Evolutionary conservation across 148 eudicot species (phyloP).

Genomic region (Oxyria digyna): DNA sequence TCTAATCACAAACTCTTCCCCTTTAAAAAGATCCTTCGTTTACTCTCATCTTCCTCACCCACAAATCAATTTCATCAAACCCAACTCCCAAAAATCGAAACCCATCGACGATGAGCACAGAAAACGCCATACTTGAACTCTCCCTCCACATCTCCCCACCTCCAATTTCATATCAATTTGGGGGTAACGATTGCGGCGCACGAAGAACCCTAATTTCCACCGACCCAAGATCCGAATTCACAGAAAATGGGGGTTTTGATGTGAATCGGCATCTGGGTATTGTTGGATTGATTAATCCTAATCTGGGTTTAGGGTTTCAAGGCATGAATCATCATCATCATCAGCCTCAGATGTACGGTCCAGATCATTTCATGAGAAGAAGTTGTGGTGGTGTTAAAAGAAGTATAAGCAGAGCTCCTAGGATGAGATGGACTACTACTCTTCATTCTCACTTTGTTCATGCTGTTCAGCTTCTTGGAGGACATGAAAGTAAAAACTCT

Average conservation of each 20-base stretch:
- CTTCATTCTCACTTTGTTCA: constrained; percentile 93
- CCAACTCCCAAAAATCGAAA: background rate
- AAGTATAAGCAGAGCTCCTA: constrained; percentile 57
- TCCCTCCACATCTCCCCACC: constrained; percentile 70
- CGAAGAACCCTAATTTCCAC: constrained; percentile 10
- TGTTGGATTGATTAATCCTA: constrained; percentile 14
- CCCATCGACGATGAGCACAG: background rate
- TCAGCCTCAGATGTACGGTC: constrained; percentile 37
- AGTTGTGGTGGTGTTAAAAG: constrained; percentile 34
- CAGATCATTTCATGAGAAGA: constrained; percentile 50
- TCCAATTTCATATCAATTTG: constrained; percentile 11
- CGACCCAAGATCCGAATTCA: constrained; percentile 29
- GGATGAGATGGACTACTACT: constrained; percentile 98
- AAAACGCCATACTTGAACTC: constrained; percentile 37
- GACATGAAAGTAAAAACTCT: constrained; percentile 92
- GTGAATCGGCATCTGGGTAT: constrained; percentile 3
- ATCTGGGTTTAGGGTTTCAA: constrained; percentile 38
- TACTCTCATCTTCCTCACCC: background rate
- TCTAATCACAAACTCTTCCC: constrained; percentile 29
- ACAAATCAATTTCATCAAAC: background rate
- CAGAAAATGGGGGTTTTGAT: constrained; percentile 19
- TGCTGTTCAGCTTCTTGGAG: constrained; percentile 94
- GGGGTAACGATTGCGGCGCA: constrained; percentile 13
- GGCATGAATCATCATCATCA: constrained; percentile 5
- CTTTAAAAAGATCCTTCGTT: background rate